These are phyloP conservation scores for Rostrohypoxylon terebratum DNA, from an alignment of 495 filamentous ascomycete species.

Conservation along the genomic window DNA sequence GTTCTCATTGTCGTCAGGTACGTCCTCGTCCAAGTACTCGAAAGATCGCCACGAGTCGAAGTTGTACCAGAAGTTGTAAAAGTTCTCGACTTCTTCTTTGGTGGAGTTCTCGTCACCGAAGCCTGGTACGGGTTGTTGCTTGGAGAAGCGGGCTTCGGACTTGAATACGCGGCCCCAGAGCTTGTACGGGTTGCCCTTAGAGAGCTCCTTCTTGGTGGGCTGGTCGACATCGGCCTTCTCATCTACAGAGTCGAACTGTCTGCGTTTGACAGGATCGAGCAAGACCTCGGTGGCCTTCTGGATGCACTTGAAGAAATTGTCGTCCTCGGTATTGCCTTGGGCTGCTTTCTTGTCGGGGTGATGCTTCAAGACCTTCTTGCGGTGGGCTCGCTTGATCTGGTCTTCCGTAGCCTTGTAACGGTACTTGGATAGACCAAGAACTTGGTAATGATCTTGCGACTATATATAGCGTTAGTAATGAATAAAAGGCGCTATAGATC, in stretches of 20 bases:
- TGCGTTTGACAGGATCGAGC: slow-evolving; percentile 88
- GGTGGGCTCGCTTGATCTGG: slow-evolving; percentile 97
- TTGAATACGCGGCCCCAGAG: slow-evolving; percentile 89
- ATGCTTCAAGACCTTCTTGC: slow-evolving; percentile 99
- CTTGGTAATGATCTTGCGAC: slow-evolving; percentile 97
- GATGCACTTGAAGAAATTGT: slow-evolving; percentile 99
- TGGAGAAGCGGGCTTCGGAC: slow-evolving; percentile 91
- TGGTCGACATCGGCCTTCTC: slow-evolving; percentile 91
- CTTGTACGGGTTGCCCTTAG: slow-evolving; percentile 93
- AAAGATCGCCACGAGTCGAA: slow-evolving; percentile 98
- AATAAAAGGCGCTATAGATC: not conserved
- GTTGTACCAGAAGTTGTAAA: slow-evolving; percentile 99
- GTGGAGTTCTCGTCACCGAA: slow-evolving; percentile 87
- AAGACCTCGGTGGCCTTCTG: slow-evolving; percentile 97
- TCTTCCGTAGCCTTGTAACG: slow-evolving; percentile 92
- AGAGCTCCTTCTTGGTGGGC: slow-evolving; percentile 86
- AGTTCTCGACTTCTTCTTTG: slow-evolving; percentile 88
- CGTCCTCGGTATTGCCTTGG: slow-evolving; percentile 85
- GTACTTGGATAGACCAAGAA: slow-evolving; percentile 92
- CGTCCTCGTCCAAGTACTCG: slow-evolving; percentile 98
- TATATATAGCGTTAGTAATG: slow-evolving; percentile 44
- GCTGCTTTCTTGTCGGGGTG: slow-evolving; percentile 99
- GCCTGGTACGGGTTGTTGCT: slow-evolving; percentile 83
- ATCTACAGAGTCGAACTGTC: slow-evolving; percentile 97
- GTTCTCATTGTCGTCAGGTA: slow-evolving; percentile 98